Evolutionary conservation across 495 filamentous ascomycete species (phyloP).

Genomic region (Coniosporium apollinis): DNA sequence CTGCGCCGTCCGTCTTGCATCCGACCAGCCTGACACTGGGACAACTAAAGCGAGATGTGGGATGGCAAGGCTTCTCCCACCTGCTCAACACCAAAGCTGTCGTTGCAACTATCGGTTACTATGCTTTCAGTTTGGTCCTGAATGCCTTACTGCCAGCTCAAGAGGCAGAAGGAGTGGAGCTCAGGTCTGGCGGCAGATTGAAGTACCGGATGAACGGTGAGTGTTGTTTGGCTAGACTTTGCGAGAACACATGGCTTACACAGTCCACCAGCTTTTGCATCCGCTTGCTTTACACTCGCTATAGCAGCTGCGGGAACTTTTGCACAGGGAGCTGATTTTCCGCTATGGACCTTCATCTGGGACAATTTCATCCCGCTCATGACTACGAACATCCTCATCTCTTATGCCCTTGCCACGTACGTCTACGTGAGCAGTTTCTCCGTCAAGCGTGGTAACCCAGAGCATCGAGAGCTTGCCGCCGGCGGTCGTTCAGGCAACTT

Average conservation of each 20-base stretch:
- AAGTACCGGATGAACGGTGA: slow-evolving; percentile 85
- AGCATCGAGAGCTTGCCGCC: slow-evolving; percentile 58
- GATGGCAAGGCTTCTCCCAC: slow-evolving; percentile 58
- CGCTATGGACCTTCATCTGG: slow-evolving; percentile 82
- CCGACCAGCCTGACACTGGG: slow-evolving; percentile 55
- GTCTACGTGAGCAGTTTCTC: slow-evolving; percentile 69
- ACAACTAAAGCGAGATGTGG: slow-evolving; percentile 55
- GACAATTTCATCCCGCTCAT: slow-evolving; percentile 78
- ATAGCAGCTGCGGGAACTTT: slow-evolving; percentile 56
- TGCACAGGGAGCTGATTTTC: slow-evolving; percentile 62
- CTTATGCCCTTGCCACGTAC: slow-evolving; percentile 48
- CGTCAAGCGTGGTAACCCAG: slow-evolving; percentile 51
- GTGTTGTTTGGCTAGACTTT: slow-evolving; percentile 7
- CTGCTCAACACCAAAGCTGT: slow-evolving; percentile 42
- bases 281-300: slow-evolving; percentile 50
- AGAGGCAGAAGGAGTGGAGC: slow-evolving; percentile 48
- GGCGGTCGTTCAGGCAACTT: slow-evolving; percentile 73
- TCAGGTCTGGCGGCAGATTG: slow-evolving; percentile 54
- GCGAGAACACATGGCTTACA: slow-evolving; percentile 1
- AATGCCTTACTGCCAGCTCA: slow-evolving; percentile 65
- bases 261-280: slow-evolving; percentile 45
- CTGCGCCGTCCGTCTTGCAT: slow-evolving; percentile 64
- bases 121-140: slow-evolving; percentile 55
- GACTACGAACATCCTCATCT: slow-evolving; percentile 64
- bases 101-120: slow-evolving; percentile 55